A percentile compares a stretch with the other conserved stretches of the same genome.
Conservation (phyloP, 768 basidiomycete species). For the Tulasnella sp. region DNA sequence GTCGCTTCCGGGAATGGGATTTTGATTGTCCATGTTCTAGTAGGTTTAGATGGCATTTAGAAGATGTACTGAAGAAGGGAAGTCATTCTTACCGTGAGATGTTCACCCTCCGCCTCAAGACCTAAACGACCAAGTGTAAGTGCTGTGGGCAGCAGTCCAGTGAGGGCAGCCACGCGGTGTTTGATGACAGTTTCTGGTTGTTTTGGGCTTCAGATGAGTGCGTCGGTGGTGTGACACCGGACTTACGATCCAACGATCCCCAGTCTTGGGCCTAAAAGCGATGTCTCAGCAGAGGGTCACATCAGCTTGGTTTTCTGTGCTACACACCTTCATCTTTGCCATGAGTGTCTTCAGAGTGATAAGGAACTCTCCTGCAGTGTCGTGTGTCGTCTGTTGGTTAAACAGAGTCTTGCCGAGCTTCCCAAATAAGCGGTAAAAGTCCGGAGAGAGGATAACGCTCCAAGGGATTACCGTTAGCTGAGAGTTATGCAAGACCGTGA, state of each 20-base stretch:
- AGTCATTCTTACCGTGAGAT: neutral
- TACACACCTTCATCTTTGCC: constrained; percentile 21
- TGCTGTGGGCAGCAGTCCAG: neutral
- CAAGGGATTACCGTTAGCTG: constrained; percentile 23
- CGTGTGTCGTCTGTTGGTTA: constrained; percentile 12
- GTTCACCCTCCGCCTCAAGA: neutral
- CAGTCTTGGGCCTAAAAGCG: constrained; percentile 23
- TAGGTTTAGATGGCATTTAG: neutral
- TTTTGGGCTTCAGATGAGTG: neutral
- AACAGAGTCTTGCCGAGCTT: neutral
- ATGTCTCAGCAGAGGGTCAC: neutral
- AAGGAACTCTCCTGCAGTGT: constrained; percentile 20
- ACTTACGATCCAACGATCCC: constrained; percentile 24
- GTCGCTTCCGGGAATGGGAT: constrained; percentile 40
- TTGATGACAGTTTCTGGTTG: constrained; percentile 33
- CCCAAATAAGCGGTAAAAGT: constrained; percentile 16
- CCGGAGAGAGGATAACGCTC: constrained; percentile 13
- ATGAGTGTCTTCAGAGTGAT: constrained; percentile 26
- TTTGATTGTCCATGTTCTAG: constrained; percentile 55
- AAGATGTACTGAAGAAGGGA: neutral
- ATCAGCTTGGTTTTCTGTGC: neutral
- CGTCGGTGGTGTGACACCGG: too few species aligned
- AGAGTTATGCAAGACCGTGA: constrained; percentile 16
- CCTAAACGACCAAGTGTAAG: neutral
- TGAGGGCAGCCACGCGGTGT: constrained; percentile 34